Percentiles rank a stretch among this genome's conserved stretches.
phyloP scores from a whole-genome alignment of 2,329 filamentous ascomycete genomes.

The Epichloe coenophiala region DNA sequence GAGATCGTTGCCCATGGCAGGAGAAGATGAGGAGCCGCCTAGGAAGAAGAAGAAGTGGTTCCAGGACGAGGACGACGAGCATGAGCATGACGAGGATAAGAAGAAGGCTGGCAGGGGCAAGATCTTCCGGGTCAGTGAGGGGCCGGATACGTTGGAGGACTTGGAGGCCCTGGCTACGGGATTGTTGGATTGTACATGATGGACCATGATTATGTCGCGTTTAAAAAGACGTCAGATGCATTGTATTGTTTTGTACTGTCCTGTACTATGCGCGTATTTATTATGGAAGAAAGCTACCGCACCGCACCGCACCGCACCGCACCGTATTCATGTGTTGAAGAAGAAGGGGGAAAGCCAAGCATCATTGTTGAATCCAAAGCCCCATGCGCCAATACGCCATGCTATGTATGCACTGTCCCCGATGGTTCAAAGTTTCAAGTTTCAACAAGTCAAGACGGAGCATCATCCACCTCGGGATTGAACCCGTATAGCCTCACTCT shows the following conservation, averaged over 20 bases:
- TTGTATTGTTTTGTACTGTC: no score
- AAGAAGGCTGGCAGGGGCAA: constrained; percentile 29
- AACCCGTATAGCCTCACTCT: constrained; percentile 43
- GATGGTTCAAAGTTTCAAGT: background rate
- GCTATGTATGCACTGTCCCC: background rate
- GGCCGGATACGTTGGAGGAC: constrained; percentile 69
- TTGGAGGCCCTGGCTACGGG: constrained; percentile 65
- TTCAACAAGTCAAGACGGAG: background rate
- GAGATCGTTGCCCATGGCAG: constrained; percentile 40
- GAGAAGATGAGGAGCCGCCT: constrained; percentile 21
- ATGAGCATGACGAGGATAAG: constrained; percentile 21
- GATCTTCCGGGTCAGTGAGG: constrained; percentile 48
- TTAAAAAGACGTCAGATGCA: no score
- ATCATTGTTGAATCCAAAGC: background rate
- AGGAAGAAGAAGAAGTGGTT: constrained; percentile 66
- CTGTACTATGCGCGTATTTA: no score
- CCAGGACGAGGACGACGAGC: constrained; percentile 48
- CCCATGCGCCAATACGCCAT: background rate
- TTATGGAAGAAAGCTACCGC: no score
- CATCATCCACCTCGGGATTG: constrained; percentile 14
- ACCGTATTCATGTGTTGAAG: no score
- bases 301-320: no score
- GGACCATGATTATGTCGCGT: no score
- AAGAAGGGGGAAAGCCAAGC: no score
- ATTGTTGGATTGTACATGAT: constrained; percentile 36